Conservation (phyloP, 306 rosid species). For the Cicer cuneatum region DNA sequence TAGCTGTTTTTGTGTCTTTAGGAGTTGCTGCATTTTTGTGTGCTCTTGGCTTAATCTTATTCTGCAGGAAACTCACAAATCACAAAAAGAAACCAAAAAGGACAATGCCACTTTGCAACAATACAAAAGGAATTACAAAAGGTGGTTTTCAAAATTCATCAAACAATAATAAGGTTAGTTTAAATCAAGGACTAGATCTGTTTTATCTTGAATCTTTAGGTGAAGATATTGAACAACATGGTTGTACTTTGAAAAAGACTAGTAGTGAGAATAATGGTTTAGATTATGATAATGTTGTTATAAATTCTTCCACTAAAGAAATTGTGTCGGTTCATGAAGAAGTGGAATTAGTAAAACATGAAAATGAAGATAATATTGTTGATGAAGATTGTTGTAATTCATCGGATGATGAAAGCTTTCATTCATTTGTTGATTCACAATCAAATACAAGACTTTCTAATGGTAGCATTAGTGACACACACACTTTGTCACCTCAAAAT, state of each 20-base stretch:
- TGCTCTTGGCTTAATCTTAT: conserved; percentile 58
- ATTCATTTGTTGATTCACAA: conserved; percentile 79
- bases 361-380: conserved; percentile 53
- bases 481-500: conserved; percentile 52
- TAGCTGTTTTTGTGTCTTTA: conserved; percentile 63
- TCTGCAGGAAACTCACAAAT: conserved; percentile 63
- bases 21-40: conserved; percentile 60
- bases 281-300: conserved; percentile 50
- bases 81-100: conserved; percentile 61
- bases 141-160: conserved; percentile 49
- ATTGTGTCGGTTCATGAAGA: conserved; percentile 65
- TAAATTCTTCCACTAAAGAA: conserved; percentile 70
- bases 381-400: conserved; percentile 51
- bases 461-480: conserved; percentile 57
- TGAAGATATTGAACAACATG: conserved; percentile 72
- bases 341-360: conserved; percentile 53
- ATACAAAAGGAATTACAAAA: conserved; percentile 47
- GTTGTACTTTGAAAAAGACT: conserved; percentile 47
- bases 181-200: conserved; percentile 72
- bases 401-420: conserved; percentile 84
- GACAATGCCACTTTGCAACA: conserved; percentile 51
- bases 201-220: conserved; percentile 71
- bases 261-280: conserved; percentile 20
- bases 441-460: conserved; percentile 72
- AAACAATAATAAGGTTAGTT: conserved; percentile 58